Evolutionary conservation across 139 green algal species (phyloP), one percentile per base, ranked within the genome.

Genomic region (Chlamydomonas sphaeroides): DNA sequence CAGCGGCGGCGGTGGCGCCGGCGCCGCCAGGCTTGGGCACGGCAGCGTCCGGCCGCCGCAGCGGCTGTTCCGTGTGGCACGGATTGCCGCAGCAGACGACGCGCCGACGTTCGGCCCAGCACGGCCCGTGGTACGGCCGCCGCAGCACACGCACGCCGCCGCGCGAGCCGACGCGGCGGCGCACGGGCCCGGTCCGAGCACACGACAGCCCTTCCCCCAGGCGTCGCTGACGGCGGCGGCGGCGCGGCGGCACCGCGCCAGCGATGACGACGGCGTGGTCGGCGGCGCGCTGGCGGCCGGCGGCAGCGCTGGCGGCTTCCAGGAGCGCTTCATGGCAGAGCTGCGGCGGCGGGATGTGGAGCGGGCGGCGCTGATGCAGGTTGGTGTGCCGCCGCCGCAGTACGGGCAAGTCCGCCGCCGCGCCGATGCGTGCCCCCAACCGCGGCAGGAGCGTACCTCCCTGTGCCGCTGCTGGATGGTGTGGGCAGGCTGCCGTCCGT

Each of bases 311-410:
- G 68, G 41, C 30, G 38, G 30, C 18, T 20, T 35, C n/a, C 59
- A 25, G 74, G 74, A 80, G 38, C 74, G 74, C 35, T 80, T 80
- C 59, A 30, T 70, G 59, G 59, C 41, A 5, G 74, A 80, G 28
- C 30, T 80, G 33, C 74, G 74, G 33, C 74, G 74, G 23, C 74
- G 74, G 17, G 74, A 80, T 6, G n/a, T 18, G 30, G 35, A 80
- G 61, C 74, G 74, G n/a, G 74, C 59, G 59, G 59, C 59, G n/a
- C 42, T 80, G 74, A 45, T 70, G 74, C 59, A 70, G n/a, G n/a
- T n/a, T n/a, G n/a, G n/a, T n/a, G n/a, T n/a, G n/a, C n/a, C n/a
- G n/a, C n/a, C n/a, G n/a, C n/a, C n/a, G n/a, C n/a, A n/a, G n/a
- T n/a, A n/a, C n/a, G n/a, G n/a, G n/a, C n/a, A n/a, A n/a, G n/a